phyloP scores from a whole-genome alignment of 148 eudicot genomes.

The Rheum nobile region DNA sequence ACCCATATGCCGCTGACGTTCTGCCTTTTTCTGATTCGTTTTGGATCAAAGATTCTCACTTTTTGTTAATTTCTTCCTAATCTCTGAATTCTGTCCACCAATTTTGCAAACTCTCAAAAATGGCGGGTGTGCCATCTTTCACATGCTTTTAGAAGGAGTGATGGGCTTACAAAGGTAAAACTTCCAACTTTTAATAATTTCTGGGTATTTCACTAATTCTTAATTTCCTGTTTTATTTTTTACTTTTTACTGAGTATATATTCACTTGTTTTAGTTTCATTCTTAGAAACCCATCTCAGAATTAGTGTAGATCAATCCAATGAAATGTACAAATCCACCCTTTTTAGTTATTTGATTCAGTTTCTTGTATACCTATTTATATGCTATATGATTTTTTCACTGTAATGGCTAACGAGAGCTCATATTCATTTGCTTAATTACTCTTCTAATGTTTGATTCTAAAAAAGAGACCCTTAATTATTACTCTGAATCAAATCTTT shows the following conservation, averaged over 20 bases:
- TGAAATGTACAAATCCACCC: too few relatives aligned
- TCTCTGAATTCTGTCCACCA: too few relatives aligned
- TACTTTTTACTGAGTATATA: background rate
- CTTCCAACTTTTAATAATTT: too few relatives aligned
- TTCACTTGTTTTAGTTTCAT: background rate
- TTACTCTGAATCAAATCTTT: background rate
- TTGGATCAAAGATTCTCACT: too few relatives aligned
- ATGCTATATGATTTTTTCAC: background rate
- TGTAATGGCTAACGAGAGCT: too few relatives aligned
- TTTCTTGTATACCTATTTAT: background rate
- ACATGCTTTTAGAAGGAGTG: background rate
- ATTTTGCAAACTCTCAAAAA: too few relatives aligned
- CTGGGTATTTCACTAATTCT: background rate
- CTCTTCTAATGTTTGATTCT: background rate
- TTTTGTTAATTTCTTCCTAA: too few relatives aligned
- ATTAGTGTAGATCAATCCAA: too few relatives aligned
- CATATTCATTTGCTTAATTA: background rate
- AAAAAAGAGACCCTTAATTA: background rate
- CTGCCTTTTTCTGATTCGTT: too few relatives aligned
- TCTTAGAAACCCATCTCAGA: background rate
- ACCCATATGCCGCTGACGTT: too few relatives aligned
- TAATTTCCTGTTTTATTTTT: too few relatives aligned
- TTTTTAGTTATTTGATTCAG: background rate
- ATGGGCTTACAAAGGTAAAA: background rate
- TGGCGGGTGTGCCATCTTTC: constrained; percentile 10